Percentiles rank a stretch among this genome's conserved stretches.
phyloP scores from a whole-genome alignment of 345 rosid genomes.

The Dipteronia sinensis region DNA sequence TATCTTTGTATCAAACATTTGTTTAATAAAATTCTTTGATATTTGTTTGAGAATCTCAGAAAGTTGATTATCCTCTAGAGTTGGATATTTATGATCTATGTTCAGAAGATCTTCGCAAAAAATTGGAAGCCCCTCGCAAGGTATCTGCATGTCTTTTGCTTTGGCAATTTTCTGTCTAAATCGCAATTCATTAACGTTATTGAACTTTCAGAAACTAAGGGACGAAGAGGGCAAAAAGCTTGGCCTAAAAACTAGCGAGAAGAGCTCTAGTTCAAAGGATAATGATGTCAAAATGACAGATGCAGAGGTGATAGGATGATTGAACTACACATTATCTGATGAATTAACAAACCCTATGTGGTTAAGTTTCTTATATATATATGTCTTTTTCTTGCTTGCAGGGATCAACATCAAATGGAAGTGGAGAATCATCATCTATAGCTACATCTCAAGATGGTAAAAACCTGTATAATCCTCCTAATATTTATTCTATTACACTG shows the following conservation, averaged over 20 bases:
- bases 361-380: neutral
- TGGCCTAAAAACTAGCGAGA: conserved; percentile 62
- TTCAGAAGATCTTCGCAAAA: conserved; percentile 78
- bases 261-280: conserved; percentile 57
- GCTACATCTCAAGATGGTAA: conserved; percentile 63
- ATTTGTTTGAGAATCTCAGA: conserved; percentile 47
- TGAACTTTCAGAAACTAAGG: conserved; percentile 60
- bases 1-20: neutral
- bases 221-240: conserved; percentile 87
- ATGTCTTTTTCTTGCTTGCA: conserved; percentile 27
- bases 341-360: too few relatives aligned
- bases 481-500: neutral
- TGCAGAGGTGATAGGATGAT: conserved; percentile 56
- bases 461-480: conserved; percentile 7
- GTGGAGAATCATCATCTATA: conserved; percentile 67
- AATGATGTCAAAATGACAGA: conserved; percentile 73
- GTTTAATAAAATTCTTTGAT: conserved; percentile 1
- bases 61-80: conserved; percentile 97
- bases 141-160: conserved; percentile 37
- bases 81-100: conserved; percentile 91
- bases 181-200: neutral
- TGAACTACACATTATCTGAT: neutral
- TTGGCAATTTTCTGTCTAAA: neutral
- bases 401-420: conserved; percentile 69
- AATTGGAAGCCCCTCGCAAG: conserved; percentile 87